Evolutionary conservation across 805 yeast genomes (phyloP).

Genomic region (Wickerhamiella azymoides): DNA sequence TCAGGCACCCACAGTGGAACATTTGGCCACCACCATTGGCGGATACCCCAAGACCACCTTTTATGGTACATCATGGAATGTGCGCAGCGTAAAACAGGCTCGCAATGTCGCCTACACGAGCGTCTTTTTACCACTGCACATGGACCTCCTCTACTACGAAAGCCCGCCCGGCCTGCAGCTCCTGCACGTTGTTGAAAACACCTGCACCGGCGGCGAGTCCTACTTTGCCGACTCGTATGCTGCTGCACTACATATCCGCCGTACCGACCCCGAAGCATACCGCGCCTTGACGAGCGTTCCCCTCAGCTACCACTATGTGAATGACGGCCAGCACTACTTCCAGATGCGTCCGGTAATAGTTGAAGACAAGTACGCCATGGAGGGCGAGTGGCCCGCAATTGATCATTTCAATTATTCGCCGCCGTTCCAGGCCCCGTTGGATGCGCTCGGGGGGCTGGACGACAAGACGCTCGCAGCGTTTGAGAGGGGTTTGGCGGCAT

Average conservation of each 20-base stretch:
- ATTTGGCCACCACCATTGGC: slow-evolving; percentile 43
- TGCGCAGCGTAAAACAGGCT: slow-evolving; percentile 38
- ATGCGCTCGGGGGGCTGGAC: slow-evolving; percentile 26
- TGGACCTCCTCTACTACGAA: slow-evolving; percentile 65
- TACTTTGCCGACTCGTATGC: slow-evolving; percentile 56
- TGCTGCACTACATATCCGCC: slow-evolving; percentile 44
- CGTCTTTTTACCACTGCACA: slow-evolving; percentile 53
- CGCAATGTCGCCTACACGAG: slow-evolving; percentile 59
- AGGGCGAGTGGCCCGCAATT: slow-evolving; percentile 24
- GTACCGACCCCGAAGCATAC: slow-evolving; percentile 47
- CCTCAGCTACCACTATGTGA: slow-evolving; percentile 52
- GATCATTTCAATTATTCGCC: slow-evolving; percentile 62
- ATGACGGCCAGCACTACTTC: slow-evolving; percentile 47
- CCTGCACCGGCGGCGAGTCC: slow-evolving; percentile 51
- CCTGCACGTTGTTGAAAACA: slow-evolving; percentile 37
- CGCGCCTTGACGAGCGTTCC: slow-evolving; percentile 49
- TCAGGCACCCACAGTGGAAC: slow-evolving; percentile 26
- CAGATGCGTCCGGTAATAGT: slow-evolving; percentile 50
- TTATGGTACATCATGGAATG: slow-evolving; percentile 61
- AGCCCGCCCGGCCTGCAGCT: slow-evolving; percentile 71
- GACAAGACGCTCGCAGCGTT: slow-evolving; percentile 37
- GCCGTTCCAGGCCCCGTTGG: slow-evolving; percentile 72
- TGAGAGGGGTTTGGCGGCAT: slow-evolving; percentile 41
- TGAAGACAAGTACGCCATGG: slow-evolving; percentile 32
- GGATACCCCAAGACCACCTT: slow-evolving; percentile 50